These are phyloP conservation scores for Lentinus tigrinus DNA, from an alignment of 768 basidiomycete genomes.

Conservation along the genomic window DNA sequence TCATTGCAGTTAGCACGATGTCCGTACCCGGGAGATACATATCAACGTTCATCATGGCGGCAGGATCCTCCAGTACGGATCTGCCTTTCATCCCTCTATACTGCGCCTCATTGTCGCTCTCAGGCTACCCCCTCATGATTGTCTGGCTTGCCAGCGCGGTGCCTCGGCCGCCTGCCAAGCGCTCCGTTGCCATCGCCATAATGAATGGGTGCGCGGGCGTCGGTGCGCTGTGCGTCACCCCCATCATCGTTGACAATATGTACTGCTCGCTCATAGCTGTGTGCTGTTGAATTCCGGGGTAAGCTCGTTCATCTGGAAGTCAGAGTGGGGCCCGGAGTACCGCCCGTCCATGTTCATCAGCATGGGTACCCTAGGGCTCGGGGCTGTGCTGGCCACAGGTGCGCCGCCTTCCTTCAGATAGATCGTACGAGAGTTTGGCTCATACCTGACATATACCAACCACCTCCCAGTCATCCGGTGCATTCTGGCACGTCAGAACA, in stretches of 20 bases:
- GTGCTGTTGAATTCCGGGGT: constrained; percentile 44
- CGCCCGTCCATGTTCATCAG: constrained; percentile 61
- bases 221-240: constrained; percentile 49
- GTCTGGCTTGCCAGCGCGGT: constrained; percentile 66
- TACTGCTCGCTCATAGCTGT: background rate
- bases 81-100: background rate
- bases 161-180: constrained; percentile 58
- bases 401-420: constrained; percentile 18
- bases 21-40: constrained; percentile 53
- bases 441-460: too few species aligned
- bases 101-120: too few species aligned
- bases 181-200: constrained; percentile 57
- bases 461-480: constrained; percentile 39
- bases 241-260: background rate
- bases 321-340: constrained; percentile 60
- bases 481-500: constrained; percentile 51
- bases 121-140: constrained; percentile 43
- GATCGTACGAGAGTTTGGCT: too few species aligned
- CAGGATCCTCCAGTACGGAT: constrained; percentile 44
- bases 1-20: constrained; percentile 57
- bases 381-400: constrained; percentile 32
- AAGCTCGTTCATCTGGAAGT: constrained; percentile 61
- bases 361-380: constrained; percentile 33
- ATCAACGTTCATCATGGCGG: constrained; percentile 62
- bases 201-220: constrained; percentile 62